Percentiles rank a stretch among this genome's conserved stretches.
These are phyloP conservation scores for Penicillium silybi DNA, from an alignment of 495 filamentous ascomycete genomes.

Conservation along the genomic window DNA sequence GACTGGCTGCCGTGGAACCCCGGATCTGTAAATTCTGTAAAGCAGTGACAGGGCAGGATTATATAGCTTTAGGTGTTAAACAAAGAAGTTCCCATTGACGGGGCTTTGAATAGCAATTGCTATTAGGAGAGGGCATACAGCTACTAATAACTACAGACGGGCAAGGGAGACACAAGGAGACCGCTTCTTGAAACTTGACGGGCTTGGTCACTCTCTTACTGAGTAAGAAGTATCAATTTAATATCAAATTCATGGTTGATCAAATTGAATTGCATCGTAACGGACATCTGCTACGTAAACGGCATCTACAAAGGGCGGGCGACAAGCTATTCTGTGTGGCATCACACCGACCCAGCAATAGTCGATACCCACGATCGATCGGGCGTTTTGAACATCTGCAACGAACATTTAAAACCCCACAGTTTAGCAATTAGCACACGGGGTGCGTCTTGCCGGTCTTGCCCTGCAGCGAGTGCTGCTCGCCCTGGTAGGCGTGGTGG, in stretches of 20 bases:
- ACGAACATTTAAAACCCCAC: neutral
- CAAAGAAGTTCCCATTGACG: too few relatives aligned
- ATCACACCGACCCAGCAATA: neutral
- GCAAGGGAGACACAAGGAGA: too few relatives aligned
- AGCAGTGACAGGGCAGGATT: too few relatives aligned
- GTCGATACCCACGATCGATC: neutral
- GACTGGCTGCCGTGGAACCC: too few relatives aligned
- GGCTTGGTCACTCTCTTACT: neutral
- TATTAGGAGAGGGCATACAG: too few relatives aligned
- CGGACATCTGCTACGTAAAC: conserved; percentile 5
- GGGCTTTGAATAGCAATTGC: too few relatives aligned
- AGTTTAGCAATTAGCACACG: conserved; percentile 55
- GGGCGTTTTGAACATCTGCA: neutral
- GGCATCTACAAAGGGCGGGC: conserved; percentile 6
- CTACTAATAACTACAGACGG: too few relatives aligned
- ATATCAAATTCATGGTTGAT: neutral
- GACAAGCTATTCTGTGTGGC: neutral
- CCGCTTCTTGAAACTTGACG: too few relatives aligned
- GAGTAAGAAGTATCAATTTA: neutral
- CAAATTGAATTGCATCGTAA: neutral
- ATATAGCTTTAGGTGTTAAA: too few relatives aligned
- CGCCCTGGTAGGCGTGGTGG: conserved; percentile 65
- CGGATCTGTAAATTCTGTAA: too few relatives aligned
- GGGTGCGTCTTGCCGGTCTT: conserved; percentile 86
- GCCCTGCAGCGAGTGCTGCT: conserved; percentile 82